Base-by-base conservation (phyloP, 305 asterid genomes). In the Fraxinus sp. region DNA sequence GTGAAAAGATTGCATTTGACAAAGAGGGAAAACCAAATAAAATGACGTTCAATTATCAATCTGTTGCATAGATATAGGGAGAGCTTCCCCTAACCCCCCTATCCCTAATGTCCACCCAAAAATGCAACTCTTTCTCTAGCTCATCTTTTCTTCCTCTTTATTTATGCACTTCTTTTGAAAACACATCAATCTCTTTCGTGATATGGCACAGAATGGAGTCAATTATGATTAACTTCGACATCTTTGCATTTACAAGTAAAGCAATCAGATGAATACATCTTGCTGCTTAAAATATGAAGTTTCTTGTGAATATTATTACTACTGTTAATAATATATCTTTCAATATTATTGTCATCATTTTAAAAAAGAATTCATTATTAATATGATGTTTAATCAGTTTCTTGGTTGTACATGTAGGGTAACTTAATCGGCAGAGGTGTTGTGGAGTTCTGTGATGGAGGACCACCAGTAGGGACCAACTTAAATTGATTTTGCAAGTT, bases 381-480 rank as follows among this genome's bases (percentile, higher is more conserved):
- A 57, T 79, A 24, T 82, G 74, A n/a, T 35, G 59, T 78, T 78
- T 7, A 85, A 80, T 57, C 46, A 62, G 62, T 79, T 5, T 85
- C 77, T 77, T 81, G 74, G 80, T 85, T 84, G 82, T 87, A 85
- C 59, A 26, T 85, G 55, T 90, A 95, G 99, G 99, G 99, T 22
- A 95, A 94, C 89, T 83, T 95, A 85, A 95, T 94, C 22, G 99
- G 98, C 77, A 89, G 99, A 88, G 97, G 93, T 57, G 95, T 95
- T 82, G 91, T 95, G 87, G 94, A 95, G 87, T 86, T 88, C 79
- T 95, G 99, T 52, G 97, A 92, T 44, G 98, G 95, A 57, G 98
- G 91, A 87, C 98, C 98, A 82, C 97, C 95, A 7, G 98, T 95
- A 93, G 88, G 96, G 30, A 84, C 82, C 78, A 44, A 16, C 6